Evolutionary conservation across 2,329 filamentous ascomycete genomes (phyloP), one percentile per base, ranked within the genome.

Genomic region (Penicillium frequentans): DNA sequence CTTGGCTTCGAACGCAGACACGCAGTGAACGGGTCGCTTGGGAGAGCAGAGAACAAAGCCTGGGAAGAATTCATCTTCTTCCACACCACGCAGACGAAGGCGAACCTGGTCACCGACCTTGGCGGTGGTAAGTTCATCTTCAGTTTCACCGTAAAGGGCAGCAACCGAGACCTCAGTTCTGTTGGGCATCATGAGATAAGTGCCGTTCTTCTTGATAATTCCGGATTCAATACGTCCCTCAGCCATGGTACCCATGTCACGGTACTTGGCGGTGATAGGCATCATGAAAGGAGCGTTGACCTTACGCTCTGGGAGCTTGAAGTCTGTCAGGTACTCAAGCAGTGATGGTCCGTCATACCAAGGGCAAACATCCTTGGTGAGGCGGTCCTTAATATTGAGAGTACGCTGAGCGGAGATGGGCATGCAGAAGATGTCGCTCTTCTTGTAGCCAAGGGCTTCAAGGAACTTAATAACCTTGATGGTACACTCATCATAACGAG

Each of bases 231-330:
- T 90, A 83, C 97, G 96, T 65, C 95, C 95, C 79, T 99, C 96
- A 43, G 97, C 86, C 85, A 99, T 92, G 60, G 95, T 99, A 68
- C 95, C 95, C 84, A 99, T 89, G 73, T 99, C 96, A 68, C 90
- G 86, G 81, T 98, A 99, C 79, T 99, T 99, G 77, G 91, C 91
- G 62, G 90, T 90, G 63, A 99, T 84, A 9, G 95, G 90, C 93
- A 99, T 97, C 95, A 99, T 98, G 83, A 99, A 98, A 10, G 95
- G 93, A 2, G 95, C 95, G 68, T 96, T 96, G 68, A 97, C 79
- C 82, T 98, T 99, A 68, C 95, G 91, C 75, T 99, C 93, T 39
- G 97, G 84, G 13, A 93, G 87, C 69, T 89, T 87, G 91, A 98
- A 97, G 72, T 85, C 82, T 73, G 97, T 93, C n/a, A 99, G 86